Evolutionary conservation across 2,329 filamentous ascomycete genomes (phyloP).

Genomic region (Seiridium cupressi): DNA sequence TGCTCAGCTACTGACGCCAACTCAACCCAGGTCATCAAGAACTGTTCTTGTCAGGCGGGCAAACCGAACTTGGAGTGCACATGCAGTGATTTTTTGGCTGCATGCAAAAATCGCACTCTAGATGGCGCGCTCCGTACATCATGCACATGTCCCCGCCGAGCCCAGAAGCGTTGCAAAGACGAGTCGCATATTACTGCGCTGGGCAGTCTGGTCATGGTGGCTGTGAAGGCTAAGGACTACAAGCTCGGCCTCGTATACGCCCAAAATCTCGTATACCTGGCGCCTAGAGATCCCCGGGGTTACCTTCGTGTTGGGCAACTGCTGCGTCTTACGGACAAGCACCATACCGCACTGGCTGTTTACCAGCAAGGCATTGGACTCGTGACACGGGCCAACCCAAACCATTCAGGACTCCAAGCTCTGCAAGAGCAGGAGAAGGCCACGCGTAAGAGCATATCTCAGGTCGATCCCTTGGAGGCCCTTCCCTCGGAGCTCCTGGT

Average conservation of each 20-base stretch:
- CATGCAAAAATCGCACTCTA: not conserved
- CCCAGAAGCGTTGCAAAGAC: not conserved
- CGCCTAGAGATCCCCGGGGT: conserved; percentile 1
- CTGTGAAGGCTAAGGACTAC: not conserved
- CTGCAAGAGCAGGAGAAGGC: not conserved
- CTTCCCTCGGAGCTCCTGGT: not conserved
- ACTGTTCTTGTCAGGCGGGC: not conserved
- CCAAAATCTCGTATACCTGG: conserved; percentile 2
- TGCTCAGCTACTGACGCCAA: not conserved
- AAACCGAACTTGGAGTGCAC: not conserved
- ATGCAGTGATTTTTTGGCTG: not conserved
- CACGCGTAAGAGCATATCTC: not conserved
- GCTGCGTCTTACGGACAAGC: not conserved
- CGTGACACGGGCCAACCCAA: not conserved
- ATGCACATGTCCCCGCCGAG: not conserved
- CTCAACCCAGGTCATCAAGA: not conserved
- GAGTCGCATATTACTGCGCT: conserved; percentile 3
- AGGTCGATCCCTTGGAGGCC: not conserved
- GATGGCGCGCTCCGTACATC: not conserved
- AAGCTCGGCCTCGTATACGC: not conserved
- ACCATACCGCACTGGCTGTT: not conserved
- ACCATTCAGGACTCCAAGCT: not conserved
- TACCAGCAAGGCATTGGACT: conserved; percentile 5
- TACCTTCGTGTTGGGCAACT: conserved; percentile 2
- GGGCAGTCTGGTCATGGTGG: not conserved